Percentiles rank a stretch among this genome's conserved stretches.
phyloP scores from a whole-genome alignment of 306 rosid genomes.

The Acacia confusa region DNA sequence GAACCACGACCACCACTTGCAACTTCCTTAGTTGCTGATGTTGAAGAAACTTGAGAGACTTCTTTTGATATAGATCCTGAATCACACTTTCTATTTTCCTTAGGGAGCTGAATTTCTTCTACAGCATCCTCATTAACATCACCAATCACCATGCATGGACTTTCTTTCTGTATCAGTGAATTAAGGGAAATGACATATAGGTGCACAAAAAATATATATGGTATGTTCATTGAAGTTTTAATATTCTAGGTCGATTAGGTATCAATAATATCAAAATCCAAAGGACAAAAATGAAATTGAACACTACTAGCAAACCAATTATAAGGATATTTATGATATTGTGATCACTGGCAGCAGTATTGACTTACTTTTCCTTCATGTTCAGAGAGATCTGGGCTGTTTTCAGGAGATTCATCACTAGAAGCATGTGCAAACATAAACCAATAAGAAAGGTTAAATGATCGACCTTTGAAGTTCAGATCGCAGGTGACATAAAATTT shows the following conservation, averaged over 20 bases:
- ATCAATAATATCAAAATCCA: slow-evolving; percentile 13
- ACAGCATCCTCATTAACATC: slow-evolving; percentile 33
- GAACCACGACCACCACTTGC: slow-evolving; percentile 41
- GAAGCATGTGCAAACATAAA: slow-evolving; percentile 44
- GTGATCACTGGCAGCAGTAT: slow-evolving; percentile 25
- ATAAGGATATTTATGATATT: slow-evolving; percentile 36
- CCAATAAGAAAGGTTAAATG: slow-evolving; percentile 34
- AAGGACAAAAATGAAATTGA: slow-evolving; percentile 11
- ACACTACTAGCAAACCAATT: slow-evolving; percentile 21
- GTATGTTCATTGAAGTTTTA: slow-evolving; percentile 23
- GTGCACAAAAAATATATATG: slow-evolving; percentile 17
- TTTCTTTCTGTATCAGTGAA: slow-evolving; percentile 36
- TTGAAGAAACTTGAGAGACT: slow-evolving; percentile 34
- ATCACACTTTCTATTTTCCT: slow-evolving; percentile 43
- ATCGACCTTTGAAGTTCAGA: slow-evolving; percentile 5
- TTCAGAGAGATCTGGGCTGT: slow-evolving; percentile 40
- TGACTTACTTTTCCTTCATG: slow-evolving; percentile 38
- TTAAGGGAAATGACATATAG: slow-evolving; percentile 33
- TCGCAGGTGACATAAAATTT: slow-evolving; percentile 22
- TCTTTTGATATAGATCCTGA: slow-evolving; percentile 47
- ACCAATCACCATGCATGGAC: slow-evolving; percentile 20
- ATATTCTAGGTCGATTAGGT: background rate
- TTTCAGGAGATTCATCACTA: slow-evolving; percentile 38
- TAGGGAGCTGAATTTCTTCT: slow-evolving; percentile 36
- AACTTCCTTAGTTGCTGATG: slow-evolving; percentile 36